A percentile compares a stretch with the other conserved stretches of the same genome.
phyloP scores from a whole-genome alignment of 495 filamentous ascomycete species.

The Aspergillus baeticus region DNA sequence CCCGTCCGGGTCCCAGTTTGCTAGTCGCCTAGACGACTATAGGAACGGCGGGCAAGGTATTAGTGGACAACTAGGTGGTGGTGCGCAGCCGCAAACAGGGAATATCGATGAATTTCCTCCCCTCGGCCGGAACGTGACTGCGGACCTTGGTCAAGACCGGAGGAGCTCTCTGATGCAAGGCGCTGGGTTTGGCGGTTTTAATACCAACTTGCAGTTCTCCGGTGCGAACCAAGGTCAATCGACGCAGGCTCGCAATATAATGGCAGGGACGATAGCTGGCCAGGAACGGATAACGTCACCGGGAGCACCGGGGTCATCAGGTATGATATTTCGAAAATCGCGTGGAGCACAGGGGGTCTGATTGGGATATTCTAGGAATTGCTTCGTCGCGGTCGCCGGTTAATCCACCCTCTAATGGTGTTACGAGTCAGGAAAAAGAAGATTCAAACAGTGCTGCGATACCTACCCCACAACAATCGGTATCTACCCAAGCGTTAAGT shows the following conservation, averaged over 20 bases:
- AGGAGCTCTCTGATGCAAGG: slow-evolving; percentile 62
- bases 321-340: slow-evolving; percentile 10
- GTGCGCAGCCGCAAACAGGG: slow-evolving; percentile 62
- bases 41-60: slow-evolving; percentile 61
- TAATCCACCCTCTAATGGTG: slow-evolving; percentile 39
- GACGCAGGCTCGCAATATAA: slow-evolving; percentile 27
- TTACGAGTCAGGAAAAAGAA: slow-evolving; percentile 46
- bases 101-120: slow-evolving; percentile 85
- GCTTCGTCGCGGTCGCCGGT: slow-evolving; percentile 43
- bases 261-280: slow-evolving; percentile 28
- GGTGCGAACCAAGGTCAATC: slow-evolving; percentile 28
- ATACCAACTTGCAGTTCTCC: slow-evolving; percentile 45
- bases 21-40: slow-evolving; percentile 56
- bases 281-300: slow-evolving; percentile 39
- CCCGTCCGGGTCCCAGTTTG: slow-evolving; percentile 51
- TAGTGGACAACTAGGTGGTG: slow-evolving; percentile 51
- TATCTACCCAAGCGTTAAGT: slow-evolving; percentile 23
- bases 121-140: slow-evolving; percentile 66
- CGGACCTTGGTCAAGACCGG: slow-evolving; percentile 70
- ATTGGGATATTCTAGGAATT: slow-evolving; percentile 32
- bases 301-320: slow-evolving; percentile 16
- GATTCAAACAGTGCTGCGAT: slow-evolving; percentile 35
- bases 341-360: slow-evolving; percentile 11
- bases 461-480: slow-evolving; percentile 34
- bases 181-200: slow-evolving; percentile 60